A percentile compares a stretch with the other conserved stretches of the same genome.
Evolutionary conservation across 441 rosid genomes (phyloP).

Genomic region (Erodium texanum): DNA sequence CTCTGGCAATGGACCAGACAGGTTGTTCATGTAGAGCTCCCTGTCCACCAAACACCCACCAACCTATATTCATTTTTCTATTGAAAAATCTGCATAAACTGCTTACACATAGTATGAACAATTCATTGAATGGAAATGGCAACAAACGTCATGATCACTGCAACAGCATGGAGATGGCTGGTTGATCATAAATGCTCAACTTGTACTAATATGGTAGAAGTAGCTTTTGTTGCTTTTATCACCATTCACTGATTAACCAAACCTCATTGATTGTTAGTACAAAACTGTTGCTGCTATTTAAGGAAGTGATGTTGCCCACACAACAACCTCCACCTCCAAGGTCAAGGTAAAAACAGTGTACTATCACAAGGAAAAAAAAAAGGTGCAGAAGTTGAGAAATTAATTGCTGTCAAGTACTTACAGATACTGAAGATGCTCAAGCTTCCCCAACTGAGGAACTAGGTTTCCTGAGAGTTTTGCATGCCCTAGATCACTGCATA

Average conservation of each 20-base stretch:
- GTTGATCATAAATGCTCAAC: background rate
- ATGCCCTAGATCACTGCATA: slow-evolving; percentile 61
- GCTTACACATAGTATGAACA: background rate
- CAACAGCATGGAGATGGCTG: background rate
- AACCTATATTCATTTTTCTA: slow-evolving; percentile 4
- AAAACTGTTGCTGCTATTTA: slow-evolving; percentile 1
- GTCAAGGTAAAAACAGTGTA: background rate
- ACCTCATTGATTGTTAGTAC: background rate
- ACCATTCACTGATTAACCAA: background rate
- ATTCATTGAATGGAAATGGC: background rate
- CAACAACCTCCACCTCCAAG: background rate
- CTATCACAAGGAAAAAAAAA: background rate
- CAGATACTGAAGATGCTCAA: slow-evolving; percentile 55
- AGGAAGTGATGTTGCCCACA: slow-evolving; percentile 5
- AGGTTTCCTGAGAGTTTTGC: slow-evolving; percentile 50
- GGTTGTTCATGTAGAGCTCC: slow-evolving; percentile 53
- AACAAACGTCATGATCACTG: background rate
- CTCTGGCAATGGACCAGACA: slow-evolving; percentile 46
- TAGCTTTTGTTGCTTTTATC: background rate
- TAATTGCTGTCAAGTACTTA: slow-evolving; percentile 21
- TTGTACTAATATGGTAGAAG: background rate
- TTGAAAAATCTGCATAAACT: slow-evolving; percentile 7
- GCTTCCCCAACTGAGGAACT: slow-evolving; percentile 60
- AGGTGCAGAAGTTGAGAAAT: background rate
- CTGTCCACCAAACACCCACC: slow-evolving; percentile 21